A percentile compares a stretch with the other conserved stretches of the same genome.
phyloP scores from a whole-genome alignment of 106 monocot genomes.

The Triglochin maritima region DNA sequence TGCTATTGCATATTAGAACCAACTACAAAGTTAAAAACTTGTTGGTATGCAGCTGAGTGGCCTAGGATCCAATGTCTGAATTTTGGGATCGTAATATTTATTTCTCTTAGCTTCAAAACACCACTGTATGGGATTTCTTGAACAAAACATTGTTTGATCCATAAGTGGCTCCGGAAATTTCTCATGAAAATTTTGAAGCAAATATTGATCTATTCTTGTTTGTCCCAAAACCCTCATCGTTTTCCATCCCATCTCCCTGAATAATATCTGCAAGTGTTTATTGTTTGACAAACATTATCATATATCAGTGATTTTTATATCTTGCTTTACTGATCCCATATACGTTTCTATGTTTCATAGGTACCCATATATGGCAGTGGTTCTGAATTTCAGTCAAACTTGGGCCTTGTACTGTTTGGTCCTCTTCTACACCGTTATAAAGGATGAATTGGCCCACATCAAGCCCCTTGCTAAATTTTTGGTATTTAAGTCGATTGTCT shows the following conservation, averaged over 20 bases:
- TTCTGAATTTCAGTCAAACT: conserved; percentile 90
- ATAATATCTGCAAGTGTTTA: not conserved
- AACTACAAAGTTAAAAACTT: too few species aligned
- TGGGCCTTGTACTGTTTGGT: conserved; percentile 92
- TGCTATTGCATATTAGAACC: too few species aligned
- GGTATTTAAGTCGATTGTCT: conserved; percentile 87
- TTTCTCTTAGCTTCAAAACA: too few species aligned
- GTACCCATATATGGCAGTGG: conserved; percentile 84
- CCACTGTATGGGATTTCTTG: too few species aligned
- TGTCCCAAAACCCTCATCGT: not conserved
- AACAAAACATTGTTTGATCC: too few species aligned
- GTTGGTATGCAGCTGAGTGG: too few species aligned
- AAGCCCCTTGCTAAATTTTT: conserved; percentile 82
- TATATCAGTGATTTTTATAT: not conserved
- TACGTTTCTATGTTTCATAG: conserved; percentile 21
- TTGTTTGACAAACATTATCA: not conserved
- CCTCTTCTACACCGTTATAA: conserved; percentile 73
- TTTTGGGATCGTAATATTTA: too few species aligned
- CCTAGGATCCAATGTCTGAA: too few species aligned
- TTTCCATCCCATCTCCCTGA: too few species aligned
- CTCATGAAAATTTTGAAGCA: not conserved
- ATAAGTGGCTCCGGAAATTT: not conserved
- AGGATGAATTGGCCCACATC: conserved; percentile 76
- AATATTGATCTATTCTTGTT: not conserved
- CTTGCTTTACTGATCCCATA: not conserved